Percentiles rank a stretch among this genome's conserved stretches.
Conservation (phyloP, 352 stramenopile species). For the Thraustotheca clavata region DNA sequence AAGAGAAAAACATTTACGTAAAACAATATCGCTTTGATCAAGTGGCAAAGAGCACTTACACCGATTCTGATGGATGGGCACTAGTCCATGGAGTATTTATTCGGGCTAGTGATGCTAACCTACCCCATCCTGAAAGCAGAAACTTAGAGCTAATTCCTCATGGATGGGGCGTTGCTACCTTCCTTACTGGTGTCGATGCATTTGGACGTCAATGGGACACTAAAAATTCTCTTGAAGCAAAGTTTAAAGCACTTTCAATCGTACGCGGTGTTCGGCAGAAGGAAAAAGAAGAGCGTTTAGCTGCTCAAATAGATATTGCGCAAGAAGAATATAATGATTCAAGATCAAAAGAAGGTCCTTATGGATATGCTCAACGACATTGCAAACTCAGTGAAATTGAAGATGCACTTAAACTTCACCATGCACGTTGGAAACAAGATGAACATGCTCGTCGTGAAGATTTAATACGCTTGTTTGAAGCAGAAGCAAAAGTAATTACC, state of each 20-base stretch:
- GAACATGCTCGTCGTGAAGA: not conserved
- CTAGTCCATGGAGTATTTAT: slow-evolving; percentile 73
- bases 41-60: slow-evolving; percentile 43
- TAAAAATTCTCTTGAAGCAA: slow-evolving; percentile 58
- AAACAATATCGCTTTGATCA: slow-evolving; percentile 48
- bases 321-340: slow-evolving; percentile 58
- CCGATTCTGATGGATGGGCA: slow-evolving; percentile 56
- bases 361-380: slow-evolving; percentile 62
- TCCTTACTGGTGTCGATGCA: slow-evolving; percentile 35
- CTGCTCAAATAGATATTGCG: slow-evolving; percentile 48
- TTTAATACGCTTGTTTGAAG: slow-evolving; percentile 1
- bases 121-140: slow-evolving; percentile 8
- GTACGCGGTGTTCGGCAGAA: slow-evolving; percentile 61
- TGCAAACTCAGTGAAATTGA: slow-evolving; percentile 24
- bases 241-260: slow-evolving; percentile 61
- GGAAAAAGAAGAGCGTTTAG: slow-evolving; percentile 51
- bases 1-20: slow-evolving; percentile 48
- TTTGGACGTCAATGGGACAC: slow-evolving; percentile 42
- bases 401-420: slow-evolving; percentile 14
- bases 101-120: slow-evolving; percentile 29
- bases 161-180: slow-evolving; percentile 69
- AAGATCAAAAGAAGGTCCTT: slow-evolving; percentile 55
- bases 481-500: slow-evolving; percentile 1
- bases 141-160: slow-evolving; percentile 38
- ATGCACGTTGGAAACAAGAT: not conserved